These are phyloP conservation scores for Apiotrichum brassicae DNA, from an alignment of 1,284 basidiomycete species.

Conservation along the genomic window DNA sequence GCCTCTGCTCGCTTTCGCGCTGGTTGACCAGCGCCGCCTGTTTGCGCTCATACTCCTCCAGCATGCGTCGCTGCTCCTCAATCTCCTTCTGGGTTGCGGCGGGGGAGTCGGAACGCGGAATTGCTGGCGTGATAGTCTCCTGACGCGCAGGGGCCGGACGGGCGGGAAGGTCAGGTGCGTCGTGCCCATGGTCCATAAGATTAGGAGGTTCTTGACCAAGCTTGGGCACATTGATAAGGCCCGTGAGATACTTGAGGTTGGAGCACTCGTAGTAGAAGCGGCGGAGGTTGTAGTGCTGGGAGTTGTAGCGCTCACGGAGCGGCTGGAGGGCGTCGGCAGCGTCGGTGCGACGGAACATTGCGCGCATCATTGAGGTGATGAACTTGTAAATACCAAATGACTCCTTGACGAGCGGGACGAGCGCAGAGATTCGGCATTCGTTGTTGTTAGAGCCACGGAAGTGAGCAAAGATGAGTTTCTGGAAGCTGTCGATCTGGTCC, in stretches of 20 bases:
- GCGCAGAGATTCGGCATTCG: slow-evolving; percentile 86
- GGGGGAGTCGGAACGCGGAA: slow-evolving; percentile 53
- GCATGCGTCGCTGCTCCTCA: slow-evolving; percentile 86
- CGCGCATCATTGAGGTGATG: slow-evolving; percentile 93
- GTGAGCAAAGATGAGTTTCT: slow-evolving; percentile 89
- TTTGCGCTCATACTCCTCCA: slow-evolving; percentile 95
- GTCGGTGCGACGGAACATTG: slow-evolving; percentile 87
- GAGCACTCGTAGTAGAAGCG: slow-evolving; percentile 98
- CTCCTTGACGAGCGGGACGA: slow-evolving; percentile 93
- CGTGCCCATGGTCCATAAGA: slow-evolving; percentile 64
- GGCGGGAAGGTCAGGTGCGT: slow-evolving; percentile 76
- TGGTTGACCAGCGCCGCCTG: slow-evolving; percentile 73
- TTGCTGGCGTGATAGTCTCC: slow-evolving; percentile 50
- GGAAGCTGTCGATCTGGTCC: slow-evolving; percentile 95
- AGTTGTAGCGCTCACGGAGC: slow-evolving; percentile 71
- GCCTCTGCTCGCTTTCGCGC: slow-evolving; percentile 75
- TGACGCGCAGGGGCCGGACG: slow-evolving; percentile 53
- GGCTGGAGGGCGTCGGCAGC: slow-evolving; percentile 79
- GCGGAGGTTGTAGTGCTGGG: slow-evolving; percentile 82
- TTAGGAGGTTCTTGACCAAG: slow-evolving; percentile 94
- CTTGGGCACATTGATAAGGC: slow-evolving; percentile 92
- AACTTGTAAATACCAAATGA: slow-evolving; percentile 96
- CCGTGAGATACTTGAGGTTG: slow-evolving; percentile 90
- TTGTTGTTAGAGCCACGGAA: slow-evolving; percentile 86
- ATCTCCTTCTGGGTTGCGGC: slow-evolving; percentile 70